Conservation (phyloP, 345 rosid genomes). For the Aquilaria malaccensis region DNA sequence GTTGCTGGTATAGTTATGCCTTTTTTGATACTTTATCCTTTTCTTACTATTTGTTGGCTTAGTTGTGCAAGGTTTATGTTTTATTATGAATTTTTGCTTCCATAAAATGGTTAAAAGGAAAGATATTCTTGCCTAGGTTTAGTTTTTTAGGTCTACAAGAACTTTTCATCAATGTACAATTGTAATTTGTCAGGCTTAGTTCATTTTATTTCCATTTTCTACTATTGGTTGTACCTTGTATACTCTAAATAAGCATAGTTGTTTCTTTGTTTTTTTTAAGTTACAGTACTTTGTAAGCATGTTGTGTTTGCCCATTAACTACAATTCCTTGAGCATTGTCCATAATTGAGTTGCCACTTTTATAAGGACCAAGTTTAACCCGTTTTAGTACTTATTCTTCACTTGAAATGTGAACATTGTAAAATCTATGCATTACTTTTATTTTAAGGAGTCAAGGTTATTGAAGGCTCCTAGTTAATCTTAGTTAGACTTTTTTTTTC, state of each 20-base stretch:
- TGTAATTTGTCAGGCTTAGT: neutral
- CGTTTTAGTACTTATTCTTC: too few species aligned
- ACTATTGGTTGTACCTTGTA: neutral
- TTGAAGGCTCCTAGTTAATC: too few species aligned
- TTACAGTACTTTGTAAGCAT: neutral
- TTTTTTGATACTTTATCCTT: neutral
- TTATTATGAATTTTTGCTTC: neutral
- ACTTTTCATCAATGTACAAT: neutral
- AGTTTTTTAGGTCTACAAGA: neutral
- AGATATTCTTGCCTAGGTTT: neutral
- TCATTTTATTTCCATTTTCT: neutral
- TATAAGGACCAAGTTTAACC: too few species aligned
- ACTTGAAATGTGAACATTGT: too few species aligned
- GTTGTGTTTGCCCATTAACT: neutral
- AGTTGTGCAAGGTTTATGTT: neutral
- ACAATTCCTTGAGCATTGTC: neutral
- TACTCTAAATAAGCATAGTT: neutral
- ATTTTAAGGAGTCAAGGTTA: too few species aligned
- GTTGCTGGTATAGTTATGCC: conserved; percentile 7
- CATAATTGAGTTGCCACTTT: too few species aligned
- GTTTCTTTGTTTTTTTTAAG: neutral
- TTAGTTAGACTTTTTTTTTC: too few species aligned
- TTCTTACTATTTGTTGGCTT: neutral
- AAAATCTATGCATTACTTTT: too few species aligned
- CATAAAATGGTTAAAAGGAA: neutral